Conservation (phyloP, 257 asterid species). For the Craterostigma plantagineum region DNA sequence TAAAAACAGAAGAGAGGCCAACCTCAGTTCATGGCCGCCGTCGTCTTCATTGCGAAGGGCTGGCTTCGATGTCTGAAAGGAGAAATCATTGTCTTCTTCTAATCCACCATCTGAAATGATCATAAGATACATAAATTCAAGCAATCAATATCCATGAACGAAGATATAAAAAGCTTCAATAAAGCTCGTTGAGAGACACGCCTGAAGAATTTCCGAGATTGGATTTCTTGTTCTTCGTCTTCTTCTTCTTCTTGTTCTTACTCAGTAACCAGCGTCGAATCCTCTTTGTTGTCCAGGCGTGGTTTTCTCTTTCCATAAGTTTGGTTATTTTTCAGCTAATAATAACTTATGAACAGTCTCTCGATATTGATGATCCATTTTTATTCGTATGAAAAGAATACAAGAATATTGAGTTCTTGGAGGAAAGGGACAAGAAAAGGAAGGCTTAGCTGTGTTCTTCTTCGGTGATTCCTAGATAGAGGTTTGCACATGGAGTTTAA, state of each 20-base stretch:
- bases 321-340: too few relatives aligned
- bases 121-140: not conserved
- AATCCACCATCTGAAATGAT: constrained; percentile 15
- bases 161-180: not conserved
- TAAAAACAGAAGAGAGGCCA: too few relatives aligned
- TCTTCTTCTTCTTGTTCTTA: constrained; percentile 40
- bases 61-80: constrained; percentile 18
- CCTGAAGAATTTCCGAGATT: constrained; percentile 31
- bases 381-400: too few relatives aligned
- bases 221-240: constrained; percentile 13
- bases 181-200: constrained; percentile 2
- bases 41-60: constrained; percentile 24
- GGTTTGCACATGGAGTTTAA: too few relatives aligned
- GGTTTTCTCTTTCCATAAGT: constrained; percentile 34
- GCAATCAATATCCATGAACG: not conserved
- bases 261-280: constrained; percentile 47
- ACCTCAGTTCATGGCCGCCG: constrained; percentile 52
- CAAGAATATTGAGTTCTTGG: too few relatives aligned
- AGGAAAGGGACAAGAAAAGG: not conserved
- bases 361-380: too few relatives aligned
- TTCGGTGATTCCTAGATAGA: too few relatives aligned
- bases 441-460: not conserved
- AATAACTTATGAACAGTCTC: too few relatives aligned
- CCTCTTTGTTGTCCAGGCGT: constrained; percentile 17
- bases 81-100: constrained; percentile 23